Percentiles rank a stretch among this genome's conserved stretches.
Evolutionary conservation across 345 rosid species (phyloP).

Genomic region (Eucalyptus sp.): DNA sequence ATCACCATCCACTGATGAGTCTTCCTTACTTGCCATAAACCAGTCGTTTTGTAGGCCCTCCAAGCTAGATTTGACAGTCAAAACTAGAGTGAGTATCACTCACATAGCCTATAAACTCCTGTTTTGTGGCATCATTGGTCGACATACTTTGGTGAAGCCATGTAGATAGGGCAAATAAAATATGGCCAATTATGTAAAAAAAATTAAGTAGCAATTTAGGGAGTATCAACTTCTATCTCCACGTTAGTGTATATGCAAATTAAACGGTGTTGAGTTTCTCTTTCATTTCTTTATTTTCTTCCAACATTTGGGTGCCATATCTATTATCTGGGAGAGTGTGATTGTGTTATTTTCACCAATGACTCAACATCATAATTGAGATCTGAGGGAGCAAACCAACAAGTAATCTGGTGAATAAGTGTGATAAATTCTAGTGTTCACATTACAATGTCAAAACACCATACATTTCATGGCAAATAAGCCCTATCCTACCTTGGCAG

Average conservation of each 20-base stretch:
- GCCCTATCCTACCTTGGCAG: slow-evolving; percentile 1
- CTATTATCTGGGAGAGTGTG: not conserved
- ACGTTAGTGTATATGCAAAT: not conserved
- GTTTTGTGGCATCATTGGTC: not conserved
- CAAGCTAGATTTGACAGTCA: not conserved
- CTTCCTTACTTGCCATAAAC: not conserved
- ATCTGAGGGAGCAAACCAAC: not conserved
- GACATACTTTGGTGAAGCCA: not conserved
- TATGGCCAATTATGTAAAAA: not conserved
- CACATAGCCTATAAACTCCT: not conserved
- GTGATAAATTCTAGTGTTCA: not conserved
- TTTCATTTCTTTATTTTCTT: not conserved
- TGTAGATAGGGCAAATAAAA: not conserved
- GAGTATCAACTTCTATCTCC: not conserved
- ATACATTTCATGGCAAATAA: not conserved
- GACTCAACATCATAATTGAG: not conserved
- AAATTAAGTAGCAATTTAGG: not conserved
- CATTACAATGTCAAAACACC: not conserved
- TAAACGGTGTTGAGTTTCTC: not conserved
- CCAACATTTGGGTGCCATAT: not conserved
- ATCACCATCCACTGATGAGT: not conserved
- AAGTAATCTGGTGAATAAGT: not conserved
- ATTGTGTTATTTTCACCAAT: not conserved
- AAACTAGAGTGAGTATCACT: not conserved
- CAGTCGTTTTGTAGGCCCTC: not conserved